Percentiles rank a stretch among this genome's conserved stretches.
Conservation (phyloP, 2,329 filamentous ascomycete species). For the Calonectria pauciramosa region DNA sequence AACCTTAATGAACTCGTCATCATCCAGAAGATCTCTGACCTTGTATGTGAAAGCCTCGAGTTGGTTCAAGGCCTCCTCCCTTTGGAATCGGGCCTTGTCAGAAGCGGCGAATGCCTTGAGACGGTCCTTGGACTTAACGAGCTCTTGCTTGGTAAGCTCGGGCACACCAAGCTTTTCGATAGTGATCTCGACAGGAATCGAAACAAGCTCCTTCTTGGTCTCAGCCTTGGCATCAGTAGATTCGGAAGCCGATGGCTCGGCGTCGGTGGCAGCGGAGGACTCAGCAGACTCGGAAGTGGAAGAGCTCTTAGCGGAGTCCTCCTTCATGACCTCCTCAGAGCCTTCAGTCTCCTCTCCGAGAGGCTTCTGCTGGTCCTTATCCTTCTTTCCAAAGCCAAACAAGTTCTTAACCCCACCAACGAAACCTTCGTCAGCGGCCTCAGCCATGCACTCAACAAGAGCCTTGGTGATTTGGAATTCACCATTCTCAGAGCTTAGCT, state of each 20-base stretch:
- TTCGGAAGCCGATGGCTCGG: constrained; percentile 61
- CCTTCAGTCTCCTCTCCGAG: constrained; percentile 64
- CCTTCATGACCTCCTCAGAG: constrained; percentile 58
- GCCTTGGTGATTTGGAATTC: constrained; percentile 84
- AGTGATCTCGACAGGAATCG: constrained; percentile 65
- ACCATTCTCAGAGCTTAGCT: constrained; percentile 79
- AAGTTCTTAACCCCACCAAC: constrained; percentile 97
- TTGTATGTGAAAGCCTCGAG: constrained; percentile 96
- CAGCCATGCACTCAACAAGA: constrained; percentile 87
- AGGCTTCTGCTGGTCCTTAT: constrained; percentile 80
- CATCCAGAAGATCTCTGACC: constrained; percentile 84
- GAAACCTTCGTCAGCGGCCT: constrained; percentile 82
- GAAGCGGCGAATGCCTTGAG: constrained; percentile 89
- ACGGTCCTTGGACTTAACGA: constrained; percentile 73
- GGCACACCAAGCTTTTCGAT: constrained; percentile 66
- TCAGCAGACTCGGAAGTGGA: constrained; percentile 43
- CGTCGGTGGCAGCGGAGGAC: constrained; percentile 45
- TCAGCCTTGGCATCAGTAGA: constrained; percentile 60
- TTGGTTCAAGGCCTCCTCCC: constrained; percentile 91
- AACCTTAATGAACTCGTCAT: constrained; percentile 78
- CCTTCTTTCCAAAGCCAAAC: constrained; percentile 94
- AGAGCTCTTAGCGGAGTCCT: constrained; percentile 51
- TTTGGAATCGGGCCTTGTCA: constrained; percentile 80
- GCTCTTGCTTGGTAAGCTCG: constrained; percentile 62
- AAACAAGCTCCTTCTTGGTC: constrained; percentile 66